Evolutionary conservation across 768 basidiomycete species (phyloP).

Genomic region (Tylopilus sp.): DNA sequence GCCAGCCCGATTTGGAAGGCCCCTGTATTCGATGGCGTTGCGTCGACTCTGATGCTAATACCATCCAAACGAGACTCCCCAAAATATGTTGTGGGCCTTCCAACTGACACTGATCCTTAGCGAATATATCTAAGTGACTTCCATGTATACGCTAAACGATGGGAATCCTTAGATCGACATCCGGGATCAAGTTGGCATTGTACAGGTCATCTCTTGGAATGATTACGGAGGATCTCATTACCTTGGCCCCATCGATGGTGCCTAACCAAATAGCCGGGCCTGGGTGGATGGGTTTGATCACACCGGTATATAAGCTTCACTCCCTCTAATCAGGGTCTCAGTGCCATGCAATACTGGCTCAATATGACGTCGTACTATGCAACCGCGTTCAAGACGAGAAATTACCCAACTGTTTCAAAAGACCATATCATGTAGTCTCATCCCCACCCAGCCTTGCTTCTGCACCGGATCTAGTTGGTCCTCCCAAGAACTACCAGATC

Average conservation of each 20-base stretch:
- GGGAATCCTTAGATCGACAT: constrained; percentile 60
- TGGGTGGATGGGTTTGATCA: constrained; percentile 68
- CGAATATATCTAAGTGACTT: constrained; percentile 66
- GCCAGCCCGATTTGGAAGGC: constrained; percentile 14
- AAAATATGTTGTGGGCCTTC: constrained; percentile 50
- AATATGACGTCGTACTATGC: constrained; percentile 64
- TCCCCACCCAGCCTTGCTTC: constrained; percentile 54
- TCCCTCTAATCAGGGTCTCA: constrained; percentile 1
- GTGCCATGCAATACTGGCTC: constrained; percentile 50
- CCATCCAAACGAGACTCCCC: constrained; percentile 13
- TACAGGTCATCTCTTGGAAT: constrained; percentile 66
- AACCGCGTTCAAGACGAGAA: constrained; percentile 67
- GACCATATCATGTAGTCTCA: constrained; percentile 72
- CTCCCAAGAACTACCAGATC: constrained; percentile 54
- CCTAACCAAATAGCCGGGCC: constrained; percentile 62
- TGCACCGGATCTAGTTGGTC: constrained; percentile 52
- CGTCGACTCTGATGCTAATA: constrained; percentile 1
- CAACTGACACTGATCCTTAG: constrained; percentile 34
- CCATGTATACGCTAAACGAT: constrained; percentile 62
- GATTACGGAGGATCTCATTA: constrained; percentile 79
- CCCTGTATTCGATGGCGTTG: neutral
- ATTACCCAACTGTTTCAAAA: constrained; percentile 51
- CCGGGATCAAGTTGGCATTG: constrained; percentile 57
- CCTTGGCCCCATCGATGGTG: constrained; percentile 68
- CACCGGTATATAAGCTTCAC: constrained; percentile 35